These are phyloP conservation scores for Vitis hybrid DNA, from an alignment of 177 flowering plant species.

Conservation along the genomic window DNA sequence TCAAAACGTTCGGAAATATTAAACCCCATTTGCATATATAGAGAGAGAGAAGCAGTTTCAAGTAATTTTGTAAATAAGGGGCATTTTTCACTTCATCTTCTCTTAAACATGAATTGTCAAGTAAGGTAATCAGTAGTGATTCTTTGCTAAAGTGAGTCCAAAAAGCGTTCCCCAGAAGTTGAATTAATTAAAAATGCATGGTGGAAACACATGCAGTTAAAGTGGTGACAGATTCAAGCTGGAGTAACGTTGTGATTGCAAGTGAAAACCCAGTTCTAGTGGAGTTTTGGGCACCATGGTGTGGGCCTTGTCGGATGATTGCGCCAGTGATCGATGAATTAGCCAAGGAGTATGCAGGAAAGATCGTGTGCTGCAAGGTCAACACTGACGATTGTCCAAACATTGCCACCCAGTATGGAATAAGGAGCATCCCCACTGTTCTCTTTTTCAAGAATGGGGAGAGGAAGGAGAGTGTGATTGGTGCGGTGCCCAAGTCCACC, in stretches of 20 bases:
- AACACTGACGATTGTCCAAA: slow-evolving; percentile 67
- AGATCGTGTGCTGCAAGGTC: slow-evolving; percentile 57
- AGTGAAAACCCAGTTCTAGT: slow-evolving; percentile 53
- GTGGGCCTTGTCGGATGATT: slow-evolving; percentile 80
- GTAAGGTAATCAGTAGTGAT: no score
- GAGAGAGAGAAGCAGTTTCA: no score
- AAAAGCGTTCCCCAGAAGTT: no score
- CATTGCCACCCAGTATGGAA: slow-evolving; percentile 61
- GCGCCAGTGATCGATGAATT: slow-evolving; percentile 62
- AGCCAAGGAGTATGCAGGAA: slow-evolving; percentile 62
- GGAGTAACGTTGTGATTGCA: slow-evolving; percentile 45
- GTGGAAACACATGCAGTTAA: slow-evolving; percentile 31
- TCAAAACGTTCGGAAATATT: no score
- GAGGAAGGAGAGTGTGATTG: slow-evolving; percentile 73
- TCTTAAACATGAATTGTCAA: no score
- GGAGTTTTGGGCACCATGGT: slow-evolving; percentile 89
- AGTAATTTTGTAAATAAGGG: no score
- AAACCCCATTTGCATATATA: no score
- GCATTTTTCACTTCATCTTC: no score
- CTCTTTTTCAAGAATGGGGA: slow-evolving; percentile 70
- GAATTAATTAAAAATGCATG: no score
- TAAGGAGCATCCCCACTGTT: slow-evolving; percentile 78
- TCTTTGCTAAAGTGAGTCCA: no score
- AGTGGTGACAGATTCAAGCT: slow-evolving; percentile 56
- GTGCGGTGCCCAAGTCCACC: slow-evolving; percentile 73